Percentiles rank a stretch among this genome's conserved stretches.
These are phyloP conservation scores for Crataegus laevigata DNA, from an alignment of 306 rosid species.

Conservation along the genomic window DNA sequence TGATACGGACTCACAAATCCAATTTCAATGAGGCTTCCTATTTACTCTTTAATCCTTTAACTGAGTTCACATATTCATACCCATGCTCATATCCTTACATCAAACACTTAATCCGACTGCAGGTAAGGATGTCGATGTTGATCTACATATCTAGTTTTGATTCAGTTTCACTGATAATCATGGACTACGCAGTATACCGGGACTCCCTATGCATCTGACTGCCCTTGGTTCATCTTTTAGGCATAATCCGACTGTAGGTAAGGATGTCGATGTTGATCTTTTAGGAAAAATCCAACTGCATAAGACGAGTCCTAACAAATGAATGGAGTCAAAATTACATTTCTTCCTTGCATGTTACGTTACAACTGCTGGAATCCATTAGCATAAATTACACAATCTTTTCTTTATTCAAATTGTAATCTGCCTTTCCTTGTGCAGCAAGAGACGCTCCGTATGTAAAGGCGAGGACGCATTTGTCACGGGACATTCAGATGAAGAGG, in stretches of 20 bases:
- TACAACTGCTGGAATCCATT: too few species aligned
- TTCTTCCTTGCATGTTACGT: too few species aligned
- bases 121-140: too few species aligned
- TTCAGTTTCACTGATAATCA: conserved; percentile 89
- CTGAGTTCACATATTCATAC: too few species aligned
- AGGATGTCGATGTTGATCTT: conserved; percentile 4
- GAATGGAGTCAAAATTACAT: neutral
- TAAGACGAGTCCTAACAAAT: neutral
- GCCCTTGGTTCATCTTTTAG: too few species aligned
- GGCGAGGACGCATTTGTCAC: conserved; percentile 73
- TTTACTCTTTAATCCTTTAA: too few species aligned
- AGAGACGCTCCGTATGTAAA: conserved; percentile 96
- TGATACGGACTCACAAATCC: too few species aligned
- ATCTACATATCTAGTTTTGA: conserved; percentile 6
- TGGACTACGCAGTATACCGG: conserved; percentile 93
- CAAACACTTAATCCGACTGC: too few species aligned
- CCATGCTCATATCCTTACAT: too few species aligned
- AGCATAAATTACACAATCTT: neutral
- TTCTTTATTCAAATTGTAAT: conserved; percentile 8
- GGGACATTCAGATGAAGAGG: conserved; percentile 78
- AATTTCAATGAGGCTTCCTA: too few species aligned
- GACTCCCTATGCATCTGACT: conserved; percentile 39
- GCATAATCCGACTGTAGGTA: conserved; percentile 38
- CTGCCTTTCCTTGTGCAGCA: conserved; percentile 37
- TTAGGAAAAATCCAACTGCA: neutral